Conservation (phyloP, 192 early-diverging fungal genomes). For the Coemansia sp. region DNA sequence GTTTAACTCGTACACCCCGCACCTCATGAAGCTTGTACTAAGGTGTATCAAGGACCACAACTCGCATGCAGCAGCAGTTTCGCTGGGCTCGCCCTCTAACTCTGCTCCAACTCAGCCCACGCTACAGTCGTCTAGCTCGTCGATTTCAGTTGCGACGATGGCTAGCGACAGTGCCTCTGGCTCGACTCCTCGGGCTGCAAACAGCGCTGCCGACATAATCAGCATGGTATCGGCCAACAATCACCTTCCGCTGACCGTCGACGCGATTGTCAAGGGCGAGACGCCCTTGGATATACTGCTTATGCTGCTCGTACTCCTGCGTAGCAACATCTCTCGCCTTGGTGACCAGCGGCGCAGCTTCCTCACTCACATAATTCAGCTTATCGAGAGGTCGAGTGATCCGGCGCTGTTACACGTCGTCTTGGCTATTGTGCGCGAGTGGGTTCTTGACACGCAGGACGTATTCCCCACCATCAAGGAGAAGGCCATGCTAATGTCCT, state of each 20-base stretch:
- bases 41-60: constrained; percentile 87
- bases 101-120: constrained; percentile 11
- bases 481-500: constrained; percentile 89
- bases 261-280: constrained; percentile 42
- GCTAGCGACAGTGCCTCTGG: constrained; percentile 6
- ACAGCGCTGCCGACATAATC: constrained; percentile 32
- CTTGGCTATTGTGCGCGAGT: constrained; percentile 82
- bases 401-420: constrained; percentile 73
- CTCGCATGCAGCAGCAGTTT: constrained; percentile 38
- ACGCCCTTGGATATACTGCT: constrained; percentile 48
- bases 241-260: constrained; percentile 43
- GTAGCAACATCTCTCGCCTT: constrained; percentile 66
- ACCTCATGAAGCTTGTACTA: constrained; percentile 82
- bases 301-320: constrained; percentile 59
- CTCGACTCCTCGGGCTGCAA: constrained; percentile 5
- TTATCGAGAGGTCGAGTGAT: constrained; percentile 87
- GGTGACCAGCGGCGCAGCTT: constrained; percentile 89
- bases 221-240: constrained; percentile 28
- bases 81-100: constrained; percentile 18
- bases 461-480: constrained; percentile 97
- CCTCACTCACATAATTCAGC: constrained; percentile 75
- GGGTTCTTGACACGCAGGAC: constrained; percentile 83
- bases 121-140: constrained; percentile 30
- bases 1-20: constrained; percentile 72
- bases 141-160: constrained; percentile 14